Evolutionary conservation across 352 stramenopile genomes (phyloP), one percentile per base, ranked within the genome.

Genomic region (Blastocystis sp.): DNA sequence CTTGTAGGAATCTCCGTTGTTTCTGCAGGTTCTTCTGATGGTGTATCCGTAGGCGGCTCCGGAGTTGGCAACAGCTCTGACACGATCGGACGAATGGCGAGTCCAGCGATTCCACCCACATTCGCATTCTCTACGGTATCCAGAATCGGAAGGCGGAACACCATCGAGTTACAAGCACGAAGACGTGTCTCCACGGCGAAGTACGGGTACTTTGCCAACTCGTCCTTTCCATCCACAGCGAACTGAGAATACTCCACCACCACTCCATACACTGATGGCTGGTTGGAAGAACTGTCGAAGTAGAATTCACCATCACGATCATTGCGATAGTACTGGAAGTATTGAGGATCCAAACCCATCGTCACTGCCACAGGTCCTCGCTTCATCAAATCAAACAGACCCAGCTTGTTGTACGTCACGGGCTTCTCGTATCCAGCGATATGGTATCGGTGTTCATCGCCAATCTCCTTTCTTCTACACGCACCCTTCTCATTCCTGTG

Each of bases 81-180:
- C 21, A 71, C 59, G 32, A 71, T 71, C 11, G 59, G 59, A 71
- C 59, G 59, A 71, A 71, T 71, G 32, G 59, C 59, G 59, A 71
- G 44, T 29, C 59, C 59, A 71, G 59, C 59, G n/a, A 71, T 71
- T 44, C 59, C 59, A 71, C 0, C 59, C 18, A 71, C 44, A 2
- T 71, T 71, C 4, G 0, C 59, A n/a, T 71, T 32, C 18, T 7
- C 34, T 0, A 0, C 4, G 0, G 59, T 6, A 14, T 63, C 53
- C n/a, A 63, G n/a, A 63, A 63, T 63, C 9, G 53, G 53, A 16
- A 63, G 27, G 34, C 53, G 53, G 53, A 63, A 63, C 21, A 63
- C 21, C 14, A 63, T 32, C 18, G 53, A 63, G 29, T 63, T 24
- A n/a, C 53, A 63, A 63, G 53, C 53, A 63, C 53, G 53, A 6